Percentiles rank a stretch among this genome's conserved stretches.
Conservation (phyloP, 345 rosid species). For the Hirschfeldia incana region DNA sequence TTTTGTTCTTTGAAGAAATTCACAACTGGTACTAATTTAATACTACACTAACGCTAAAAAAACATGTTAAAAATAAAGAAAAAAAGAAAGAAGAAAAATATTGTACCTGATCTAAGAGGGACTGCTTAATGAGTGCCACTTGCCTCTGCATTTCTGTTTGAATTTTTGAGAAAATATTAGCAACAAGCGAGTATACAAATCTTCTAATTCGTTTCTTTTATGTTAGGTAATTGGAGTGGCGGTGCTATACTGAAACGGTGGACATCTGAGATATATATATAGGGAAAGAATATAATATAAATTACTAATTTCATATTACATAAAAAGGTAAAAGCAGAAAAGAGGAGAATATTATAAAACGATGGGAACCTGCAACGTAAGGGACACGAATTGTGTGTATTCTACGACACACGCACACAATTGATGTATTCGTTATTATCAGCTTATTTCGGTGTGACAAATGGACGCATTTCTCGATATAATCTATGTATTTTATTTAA, state of each 20-base stretch:
- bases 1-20: neutral
- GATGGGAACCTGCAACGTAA: constrained; percentile 45
- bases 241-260: constrained; percentile 35
- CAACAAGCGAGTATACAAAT: neutral
- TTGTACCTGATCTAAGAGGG: constrained; percentile 74
- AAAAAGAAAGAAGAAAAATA: neutral
- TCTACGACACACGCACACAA: neutral
- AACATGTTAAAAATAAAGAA: too few relatives aligned
- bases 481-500: too few relatives aligned
- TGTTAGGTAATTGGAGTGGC: constrained; percentile 16
- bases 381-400: constrained; percentile 9
- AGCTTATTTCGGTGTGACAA: constrained; percentile 9
- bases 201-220: neutral
- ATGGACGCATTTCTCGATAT: constrained; percentile 9
- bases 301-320: constrained; percentile 18
- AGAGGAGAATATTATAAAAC: constrained; percentile 21
- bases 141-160: constrained; percentile 42
- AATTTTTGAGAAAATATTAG: neutral
- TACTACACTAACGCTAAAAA: neutral
- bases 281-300: constrained; percentile 21
- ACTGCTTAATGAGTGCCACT: constrained; percentile 48
- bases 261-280: constrained; percentile 30
- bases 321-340: constrained; percentile 21
- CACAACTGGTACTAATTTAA: neutral
- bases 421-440: constrained; percentile 21